These are phyloP conservation scores for Pseudotulostoma volvatum DNA, from an alignment of 495 filamentous ascomycete species.

Conservation along the genomic window DNA sequence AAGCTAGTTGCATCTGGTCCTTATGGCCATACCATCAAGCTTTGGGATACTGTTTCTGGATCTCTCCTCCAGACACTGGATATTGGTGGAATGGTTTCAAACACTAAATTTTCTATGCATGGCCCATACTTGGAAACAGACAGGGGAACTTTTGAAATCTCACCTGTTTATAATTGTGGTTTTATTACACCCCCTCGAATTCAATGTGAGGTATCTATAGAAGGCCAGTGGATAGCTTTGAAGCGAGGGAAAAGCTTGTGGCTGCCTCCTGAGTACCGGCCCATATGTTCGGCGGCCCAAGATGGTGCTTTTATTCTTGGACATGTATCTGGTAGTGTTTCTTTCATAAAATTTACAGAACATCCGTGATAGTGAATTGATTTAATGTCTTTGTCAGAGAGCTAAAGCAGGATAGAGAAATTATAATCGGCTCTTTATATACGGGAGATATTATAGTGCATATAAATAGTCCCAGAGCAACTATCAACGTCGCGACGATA, in stretches of 20 bases:
- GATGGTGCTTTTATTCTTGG: conserved; percentile 2
- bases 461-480: background rate
- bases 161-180: background rate
- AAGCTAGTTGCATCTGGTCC: conserved; percentile 8
- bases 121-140: too few relatives aligned
- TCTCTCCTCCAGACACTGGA: conserved; percentile 4
- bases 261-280: conserved; percentile 1
- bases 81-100: too few relatives aligned
- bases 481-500: background rate
- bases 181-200: background rate
- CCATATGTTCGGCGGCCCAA: background rate
- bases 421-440: too few relatives aligned
- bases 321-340: conserved; percentile 1
- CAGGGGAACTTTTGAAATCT: too few relatives aligned
- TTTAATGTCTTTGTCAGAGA: too few relatives aligned
- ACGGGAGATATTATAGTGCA: too few relatives aligned
- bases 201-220: background rate
- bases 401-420: too few relatives aligned
- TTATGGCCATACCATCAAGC: conserved; percentile 6
- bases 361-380: too few relatives aligned
- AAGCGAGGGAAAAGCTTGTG: background rate
- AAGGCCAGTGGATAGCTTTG: conserved; percentile 1
- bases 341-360: conserved; percentile 2
- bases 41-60: conserved; percentile 13
- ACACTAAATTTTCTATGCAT: too few relatives aligned